phyloP scores from a whole-genome alignment of 225 moss, liverwort and hornwort species.

The Lunularia cruciata region DNA sequence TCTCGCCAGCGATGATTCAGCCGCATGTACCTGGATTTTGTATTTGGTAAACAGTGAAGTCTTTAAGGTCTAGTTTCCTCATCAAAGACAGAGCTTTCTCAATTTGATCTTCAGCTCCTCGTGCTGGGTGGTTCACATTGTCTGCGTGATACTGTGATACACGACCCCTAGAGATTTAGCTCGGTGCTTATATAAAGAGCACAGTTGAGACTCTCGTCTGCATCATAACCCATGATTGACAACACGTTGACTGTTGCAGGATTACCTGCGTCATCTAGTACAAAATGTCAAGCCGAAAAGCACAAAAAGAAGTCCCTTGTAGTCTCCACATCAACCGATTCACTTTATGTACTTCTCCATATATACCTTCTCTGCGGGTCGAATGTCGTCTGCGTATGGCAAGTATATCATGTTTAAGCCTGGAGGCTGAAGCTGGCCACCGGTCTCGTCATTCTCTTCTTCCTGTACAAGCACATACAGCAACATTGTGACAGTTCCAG shows the following conservation, averaged over 20 bases:
- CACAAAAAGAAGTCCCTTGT: too few relatives aligned
- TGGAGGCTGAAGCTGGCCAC: slow-evolving; percentile 57
- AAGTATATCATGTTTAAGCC: slow-evolving; percentile 94
- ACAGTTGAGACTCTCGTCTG: too few relatives aligned
- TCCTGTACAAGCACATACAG: slow-evolving; percentile 43
- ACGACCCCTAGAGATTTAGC: background rate
- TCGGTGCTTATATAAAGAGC: too few relatives aligned
- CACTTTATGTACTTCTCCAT: background rate
- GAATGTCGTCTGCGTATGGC: slow-evolving; percentile 96
- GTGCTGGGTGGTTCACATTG: slow-evolving; percentile 45
- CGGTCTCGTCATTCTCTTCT: slow-evolving; percentile 40
- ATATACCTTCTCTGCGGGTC: slow-evolving; percentile 87
- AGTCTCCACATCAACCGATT: too few relatives aligned
- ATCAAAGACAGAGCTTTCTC: slow-evolving; percentile 69
- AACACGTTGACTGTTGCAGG: too few relatives aligned
- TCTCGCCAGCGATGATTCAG: background rate
- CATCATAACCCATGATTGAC: too few relatives aligned
- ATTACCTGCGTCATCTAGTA: too few relatives aligned
- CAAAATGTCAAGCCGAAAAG: too few relatives aligned
- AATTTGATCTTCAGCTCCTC: slow-evolving; percentile 64
- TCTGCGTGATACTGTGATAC: slow-evolving; percentile 70
- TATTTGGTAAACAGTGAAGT: slow-evolving; percentile 61
- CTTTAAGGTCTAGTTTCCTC: slow-evolving; percentile 48
- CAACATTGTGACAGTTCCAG: too few relatives aligned
- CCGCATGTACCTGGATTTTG: slow-evolving; percentile 65